Evolutionary conservation across 1,284 basidiomycete species (phyloP), one percentile per base, ranked within the genome.

Genomic region (Coriolopsis trogii): DNA sequence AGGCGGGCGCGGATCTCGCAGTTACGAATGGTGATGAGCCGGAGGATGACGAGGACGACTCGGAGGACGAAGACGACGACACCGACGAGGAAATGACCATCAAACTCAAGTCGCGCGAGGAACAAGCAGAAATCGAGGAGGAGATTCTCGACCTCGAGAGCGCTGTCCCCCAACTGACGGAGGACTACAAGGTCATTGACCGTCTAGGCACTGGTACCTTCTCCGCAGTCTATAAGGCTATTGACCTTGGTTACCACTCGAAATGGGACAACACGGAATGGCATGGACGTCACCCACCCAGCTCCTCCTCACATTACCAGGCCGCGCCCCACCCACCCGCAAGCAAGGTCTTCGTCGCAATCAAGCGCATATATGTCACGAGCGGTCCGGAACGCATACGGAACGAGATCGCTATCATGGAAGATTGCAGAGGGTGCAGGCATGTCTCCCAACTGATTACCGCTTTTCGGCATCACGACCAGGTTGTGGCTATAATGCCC

Each of bases 321-420:
- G 79, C 79, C 3, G 59, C 66, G 36, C 68, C 71, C 36, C 73
- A 73, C 46, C 66, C 75, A 18, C 51, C 65, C 41, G 71, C 70
- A 26, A 67, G 70, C 38, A 85, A 82, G 57, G 82, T 90, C 15
- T 94, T 90, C 64, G 95, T 99, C 33, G 96, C 96, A 0, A 79
- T 99, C 63, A 99, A 99, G 75, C 85, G 95, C 62, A 98, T 99
- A 67, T 94, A 98, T 67, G 95, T 95, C 23, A 99, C 96, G 0
- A 95, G 92, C 65, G 93, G 89, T 56, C 96, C 96, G 0, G 86
- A 90, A 51, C 80, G 97, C 16, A 96, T 99, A 66, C 80, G 87
- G 46, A 99, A 99, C 69, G 97, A 99, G 70, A 84, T 99, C 49
- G 77, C 86, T n/a, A 93, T 99, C 53, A 83, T 99, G 76, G 87